Evolutionary conservation across 1,284 basidiomycete genomes (phyloP), one percentile per base, ranked within the genome.

Genomic region (Bondarzewia mesenterica): DNA sequence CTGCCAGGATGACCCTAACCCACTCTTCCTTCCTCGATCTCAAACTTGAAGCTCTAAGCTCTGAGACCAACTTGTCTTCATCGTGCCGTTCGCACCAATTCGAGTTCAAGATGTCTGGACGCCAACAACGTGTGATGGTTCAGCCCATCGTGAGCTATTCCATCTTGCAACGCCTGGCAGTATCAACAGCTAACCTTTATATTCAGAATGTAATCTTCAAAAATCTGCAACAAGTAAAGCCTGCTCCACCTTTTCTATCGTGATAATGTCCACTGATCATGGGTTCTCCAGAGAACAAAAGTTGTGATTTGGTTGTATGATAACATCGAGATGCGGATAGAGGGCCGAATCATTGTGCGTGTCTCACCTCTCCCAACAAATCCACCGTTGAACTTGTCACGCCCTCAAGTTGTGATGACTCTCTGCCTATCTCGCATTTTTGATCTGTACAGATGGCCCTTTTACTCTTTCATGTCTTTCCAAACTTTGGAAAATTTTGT

Each of bases 201-300:
- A 57, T 64, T 43, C 61, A 95, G 93, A 99, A 98, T 76, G 91
- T 98, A 58, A 97, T 99, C 69, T 99, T 99, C 80, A 93, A 94
- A 78, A 93, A 97, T 72, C 75, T 99, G 44, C 96, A 99, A 69
- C 83, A 87, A 72, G 86, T 81, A 58, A 20, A 47, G 44, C 12
- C 32, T n/a, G n/a, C n/a, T 36, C 21, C 23, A 8, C 8, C n/a
- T 29, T 14, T 38, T 23, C 22, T 41, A 18, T 42, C 49, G 47
- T 48, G 35, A 44, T 48, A 44, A 38, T 29, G 29, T n/a, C n/a
- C 39, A 47, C 53, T 58, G 50, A 53, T 47, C n/a, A 20, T 43
- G 5, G 14, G 32, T 22, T 36, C 25, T 40, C 42, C 67, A 96
- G 88, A 85, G 84, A 74, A 72, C 80, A 48, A 90, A 89, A 68